Percentiles rank a stretch among this genome's conserved stretches.
phyloP scores from a whole-genome alignment of 2,329 filamentous ascomycete genomes.

The Rutstroemia sp. region DNA sequence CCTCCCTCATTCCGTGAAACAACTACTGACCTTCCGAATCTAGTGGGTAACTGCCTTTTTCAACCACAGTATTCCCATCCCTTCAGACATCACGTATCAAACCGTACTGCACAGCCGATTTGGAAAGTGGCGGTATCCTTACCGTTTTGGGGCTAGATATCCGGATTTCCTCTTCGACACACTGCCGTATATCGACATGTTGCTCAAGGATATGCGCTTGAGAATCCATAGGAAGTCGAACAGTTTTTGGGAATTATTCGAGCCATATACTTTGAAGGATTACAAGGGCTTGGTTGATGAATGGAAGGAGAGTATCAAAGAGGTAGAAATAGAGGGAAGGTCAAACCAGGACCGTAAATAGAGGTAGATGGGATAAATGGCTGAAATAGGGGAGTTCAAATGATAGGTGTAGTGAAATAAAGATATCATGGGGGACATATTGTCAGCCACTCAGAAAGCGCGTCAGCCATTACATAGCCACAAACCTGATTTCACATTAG shows the following conservation, averaged over 20 bases:
- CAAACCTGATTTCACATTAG: not conserved
- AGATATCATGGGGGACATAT: too few relatives aligned
- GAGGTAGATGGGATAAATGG: not conserved
- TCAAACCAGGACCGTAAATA: not conserved
- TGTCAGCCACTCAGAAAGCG: too few relatives aligned
- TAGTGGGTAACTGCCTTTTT: constrained; percentile 60
- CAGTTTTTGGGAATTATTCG: constrained; percentile 34
- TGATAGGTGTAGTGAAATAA: too few relatives aligned
- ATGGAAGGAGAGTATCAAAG: constrained; percentile 24
- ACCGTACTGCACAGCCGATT: constrained; percentile 61
- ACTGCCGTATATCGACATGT: constrained; percentile 63
- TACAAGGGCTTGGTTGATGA: constrained; percentile 38
- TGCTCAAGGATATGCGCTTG: constrained; percentile 60
- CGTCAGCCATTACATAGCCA: not conserved
- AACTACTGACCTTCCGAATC: too few relatives aligned
- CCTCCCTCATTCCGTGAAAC: too few relatives aligned
- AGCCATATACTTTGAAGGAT: constrained; percentile 39
- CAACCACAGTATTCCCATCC: constrained; percentile 36
- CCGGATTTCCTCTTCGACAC: constrained; percentile 72
- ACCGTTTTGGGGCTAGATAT: constrained; percentile 52
- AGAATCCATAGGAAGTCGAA: constrained; percentile 43
- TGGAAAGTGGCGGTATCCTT: constrained; percentile 61
- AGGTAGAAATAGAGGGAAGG: not conserved
- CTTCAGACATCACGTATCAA: constrained; percentile 40
- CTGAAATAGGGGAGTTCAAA: not conserved